Evolutionary conservation across 495 filamentous ascomycete species (phyloP).

Genomic region (Darksidea phi): DNA sequence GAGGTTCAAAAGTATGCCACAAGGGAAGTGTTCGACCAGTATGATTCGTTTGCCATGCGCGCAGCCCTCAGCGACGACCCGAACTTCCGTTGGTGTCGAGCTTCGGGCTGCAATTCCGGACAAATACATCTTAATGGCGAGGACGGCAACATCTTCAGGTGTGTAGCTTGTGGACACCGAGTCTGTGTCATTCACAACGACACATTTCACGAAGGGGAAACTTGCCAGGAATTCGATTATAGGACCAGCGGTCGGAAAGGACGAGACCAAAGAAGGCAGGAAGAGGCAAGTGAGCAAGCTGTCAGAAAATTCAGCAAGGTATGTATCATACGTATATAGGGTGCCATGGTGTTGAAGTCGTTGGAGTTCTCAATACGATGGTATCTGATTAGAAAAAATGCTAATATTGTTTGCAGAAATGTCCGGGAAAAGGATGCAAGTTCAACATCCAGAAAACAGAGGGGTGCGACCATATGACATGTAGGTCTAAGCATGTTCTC

Average conservation of each 20-base stretch:
- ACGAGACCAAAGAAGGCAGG: constrained; percentile 31
- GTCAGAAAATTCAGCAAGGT: constrained; percentile 31
- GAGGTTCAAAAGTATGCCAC: constrained; percentile 25
- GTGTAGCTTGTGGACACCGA: constrained; percentile 42
- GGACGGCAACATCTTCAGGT: constrained; percentile 39
- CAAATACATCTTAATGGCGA: constrained; percentile 40
- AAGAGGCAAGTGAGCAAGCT: constrained; percentile 27
- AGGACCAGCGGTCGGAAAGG: constrained; percentile 32
- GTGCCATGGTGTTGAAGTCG: too few species aligned
- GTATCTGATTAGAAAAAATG: too few species aligned
- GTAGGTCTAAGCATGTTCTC: constrained; percentile 22
- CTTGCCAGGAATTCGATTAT: constrained; percentile 45
- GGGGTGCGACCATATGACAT: constrained; percentile 42
- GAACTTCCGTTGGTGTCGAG: constrained; percentile 46
- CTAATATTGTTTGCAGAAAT: constrained; percentile 25
- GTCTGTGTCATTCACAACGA: constrained; percentile 44
- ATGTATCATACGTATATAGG: too few species aligned
- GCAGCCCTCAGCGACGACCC: constrained; percentile 38
- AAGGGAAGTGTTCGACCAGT: constrained; percentile 20
- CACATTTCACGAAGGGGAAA: constrained; percentile 45
- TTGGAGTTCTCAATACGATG: too few species aligned
- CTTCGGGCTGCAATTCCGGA: constrained; percentile 41
- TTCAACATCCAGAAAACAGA: constrained; percentile 41
- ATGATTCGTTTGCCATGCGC: constrained; percentile 33
- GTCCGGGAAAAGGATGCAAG: constrained; percentile 35